phyloP scores from a whole-genome alignment of 2,329 filamentous ascomycete species.

The Aspergillus candidus region DNA sequence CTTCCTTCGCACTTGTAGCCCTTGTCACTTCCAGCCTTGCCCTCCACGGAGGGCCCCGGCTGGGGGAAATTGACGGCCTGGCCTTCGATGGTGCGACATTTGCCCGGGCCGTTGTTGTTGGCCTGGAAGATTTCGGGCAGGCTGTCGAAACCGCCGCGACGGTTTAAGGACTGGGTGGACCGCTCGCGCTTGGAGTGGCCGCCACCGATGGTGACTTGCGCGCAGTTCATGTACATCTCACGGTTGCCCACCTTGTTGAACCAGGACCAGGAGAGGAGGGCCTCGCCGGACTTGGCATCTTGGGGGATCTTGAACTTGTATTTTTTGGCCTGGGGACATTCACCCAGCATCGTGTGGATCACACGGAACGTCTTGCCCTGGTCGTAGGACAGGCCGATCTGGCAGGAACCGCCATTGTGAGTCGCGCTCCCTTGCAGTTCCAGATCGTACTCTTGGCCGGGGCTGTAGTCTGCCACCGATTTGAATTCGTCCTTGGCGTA shows the following conservation, averaged over 20 bases:
- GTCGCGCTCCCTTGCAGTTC: constrained; percentile 56
- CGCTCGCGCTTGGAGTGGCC: neutral
- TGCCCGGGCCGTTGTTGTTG: constrained; percentile 52
- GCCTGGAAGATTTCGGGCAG: constrained; percentile 66
- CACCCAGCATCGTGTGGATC: constrained; percentile 57
- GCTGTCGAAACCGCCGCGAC: constrained; percentile 39
- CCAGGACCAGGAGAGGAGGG: constrained; percentile 70
- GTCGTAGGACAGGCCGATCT: constrained; percentile 69
- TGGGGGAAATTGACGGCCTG: constrained; percentile 59
- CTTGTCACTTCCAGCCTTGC: constrained; percentile 18
- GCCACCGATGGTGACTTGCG: constrained; percentile 56
- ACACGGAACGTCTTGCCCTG: constrained; percentile 64
- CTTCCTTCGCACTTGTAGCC: constrained; percentile 30
- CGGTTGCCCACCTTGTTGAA: constrained; percentile 71
- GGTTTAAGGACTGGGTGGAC: constrained; percentile 8
- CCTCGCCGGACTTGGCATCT: constrained; percentile 55
- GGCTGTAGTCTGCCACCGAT: constrained; percentile 55
- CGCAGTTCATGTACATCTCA: constrained; percentile 86
- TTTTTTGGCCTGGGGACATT: constrained; percentile 46
- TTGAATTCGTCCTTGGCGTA: constrained; percentile 49
- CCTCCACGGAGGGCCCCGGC: constrained; percentile 53
- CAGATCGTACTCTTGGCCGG: constrained; percentile 59
- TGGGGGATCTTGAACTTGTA: constrained; percentile 63
- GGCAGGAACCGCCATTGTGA: constrained; percentile 69
- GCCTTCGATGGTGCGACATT: constrained; percentile 54